Evolutionary conservation across 192 early-diverging fungal species (phyloP).

Genomic region (Phycomyces nitens): DNA sequence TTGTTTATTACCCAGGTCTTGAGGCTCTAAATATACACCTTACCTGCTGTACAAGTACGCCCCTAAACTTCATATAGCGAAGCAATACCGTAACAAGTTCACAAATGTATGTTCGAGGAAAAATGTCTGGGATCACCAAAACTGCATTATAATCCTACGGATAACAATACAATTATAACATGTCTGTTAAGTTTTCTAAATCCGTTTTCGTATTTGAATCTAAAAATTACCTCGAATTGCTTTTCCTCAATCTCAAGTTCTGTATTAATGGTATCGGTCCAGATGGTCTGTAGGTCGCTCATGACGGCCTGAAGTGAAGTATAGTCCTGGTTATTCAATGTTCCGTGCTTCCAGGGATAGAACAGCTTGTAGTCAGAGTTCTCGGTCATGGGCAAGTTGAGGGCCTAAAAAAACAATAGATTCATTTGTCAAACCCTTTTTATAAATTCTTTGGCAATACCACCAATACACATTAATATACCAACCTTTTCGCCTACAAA

Average conservation of each 20-base stretch:
- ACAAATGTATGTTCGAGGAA: conserved; percentile 57
- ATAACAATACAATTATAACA: background rate
- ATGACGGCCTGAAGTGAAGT: conserved; percentile 57
- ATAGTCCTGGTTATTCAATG: conserved; percentile 76
- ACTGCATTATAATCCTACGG: conserved; percentile 58
- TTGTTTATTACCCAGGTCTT: too few species aligned
- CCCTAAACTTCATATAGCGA: conserved; percentile 72
- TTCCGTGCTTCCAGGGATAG: conserved; percentile 79
- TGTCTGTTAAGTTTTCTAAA: too few species aligned
- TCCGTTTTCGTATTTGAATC: background rate
- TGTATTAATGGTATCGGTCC: conserved; percentile 63
- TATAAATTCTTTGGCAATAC: too few species aligned
- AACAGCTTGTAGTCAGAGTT: conserved; percentile 46
- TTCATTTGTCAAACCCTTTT: too few species aligned
- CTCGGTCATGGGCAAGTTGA: conserved; percentile 41
- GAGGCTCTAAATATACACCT: background rate
- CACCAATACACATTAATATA: background rate
- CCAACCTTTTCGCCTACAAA: conserved; percentile 62
- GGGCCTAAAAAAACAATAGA: conserved; percentile 33
- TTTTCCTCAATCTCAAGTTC: conserved; percentile 64
- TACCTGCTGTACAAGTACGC: conserved; percentile 68
- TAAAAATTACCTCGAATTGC: conserved; percentile 47
- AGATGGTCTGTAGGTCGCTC: conserved; percentile 77
- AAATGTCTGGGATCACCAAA: conserved; percentile 80
- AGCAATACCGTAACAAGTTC: conserved; percentile 67